Evolutionary conservation across 176 grass and related monocot species (phyloP), one percentile per base, ranked within the genome.

Genomic region (Raddia distichophylla): DNA sequence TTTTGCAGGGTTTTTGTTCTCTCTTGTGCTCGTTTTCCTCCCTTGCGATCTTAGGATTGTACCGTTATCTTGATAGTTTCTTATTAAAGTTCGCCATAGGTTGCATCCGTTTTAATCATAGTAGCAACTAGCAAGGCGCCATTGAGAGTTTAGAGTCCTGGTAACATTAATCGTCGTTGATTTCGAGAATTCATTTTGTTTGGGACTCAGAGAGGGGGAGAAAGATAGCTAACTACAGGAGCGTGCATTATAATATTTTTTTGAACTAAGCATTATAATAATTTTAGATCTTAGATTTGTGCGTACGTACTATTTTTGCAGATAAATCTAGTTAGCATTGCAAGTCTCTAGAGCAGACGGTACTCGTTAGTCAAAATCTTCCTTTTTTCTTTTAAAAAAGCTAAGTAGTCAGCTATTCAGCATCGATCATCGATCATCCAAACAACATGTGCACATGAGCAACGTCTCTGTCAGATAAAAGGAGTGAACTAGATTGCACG

Each of bases 381-480:
- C 34, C 64, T 81, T 2, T n/a, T 60, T 35, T 64, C 14, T 16
- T 27, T 46, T 16, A 7, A 16, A 62, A n/a, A 76, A 33, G 9
- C 3, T 16, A 5, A 58, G 4, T 53, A 66, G 61, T 19, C 16
- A 52, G 46, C 2, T 53, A 66, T 47, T 19, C 16, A 52, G 46
- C 32, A 65, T 52, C 11, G 46, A 78, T 2, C 37, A 40, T 40
- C 37, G 37, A 27, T 78, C 78, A 72, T 20, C 27, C 64, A 70
- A 65, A 58, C 73, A 53, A 66, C 73, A 53, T 69, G 67, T 78
- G 78, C 50, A 51, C 78, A 73, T 67, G 80, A 81, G 73, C 72
- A 77, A 60, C 5, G 83, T 81, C 55, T 43, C 71, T 71, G 48
- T 75, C 76, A 18, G 47, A 40, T 62, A 50, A 85, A 85, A 76